Percentiles rank a stretch among this genome's conserved stretches.
Evolutionary conservation across 164 flowering plant genomes (phyloP).

Genomic region (Nymphaea colorata): DNA sequence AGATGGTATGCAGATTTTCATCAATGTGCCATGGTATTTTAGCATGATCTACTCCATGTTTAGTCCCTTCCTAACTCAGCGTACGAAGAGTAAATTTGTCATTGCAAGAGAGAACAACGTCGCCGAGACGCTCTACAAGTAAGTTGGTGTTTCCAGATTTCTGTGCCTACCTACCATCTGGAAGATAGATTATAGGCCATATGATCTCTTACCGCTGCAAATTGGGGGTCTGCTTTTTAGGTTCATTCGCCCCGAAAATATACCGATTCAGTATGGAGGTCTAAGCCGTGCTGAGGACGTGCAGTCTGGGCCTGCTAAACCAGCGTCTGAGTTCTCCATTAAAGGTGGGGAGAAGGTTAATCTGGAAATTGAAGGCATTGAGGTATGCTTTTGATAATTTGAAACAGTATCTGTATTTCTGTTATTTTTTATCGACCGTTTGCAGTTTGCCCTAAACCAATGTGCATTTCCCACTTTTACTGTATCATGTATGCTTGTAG

Average conservation of each 20-base stretch:
- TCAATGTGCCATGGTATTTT: constrained; percentile 95
- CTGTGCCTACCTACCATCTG: not conserved
- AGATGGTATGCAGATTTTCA: constrained; percentile 41
- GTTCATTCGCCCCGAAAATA: constrained; percentile 77
- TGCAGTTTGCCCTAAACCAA: too few species aligned
- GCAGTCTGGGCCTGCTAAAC: constrained; percentile 61
- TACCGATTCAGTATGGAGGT: constrained; percentile 89
- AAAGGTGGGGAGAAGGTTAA: constrained; percentile 97
- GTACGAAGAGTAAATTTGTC: constrained; percentile 98
- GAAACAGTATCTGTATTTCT: too few species aligned
- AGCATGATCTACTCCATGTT: constrained; percentile 76
- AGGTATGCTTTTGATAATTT: constrained; percentile 27
- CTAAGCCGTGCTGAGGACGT: constrained; percentile 54
- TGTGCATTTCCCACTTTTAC: not conserved
- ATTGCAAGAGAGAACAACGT: constrained; percentile 72
- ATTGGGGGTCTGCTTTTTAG: constrained; percentile 17
- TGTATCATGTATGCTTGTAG: not conserved
- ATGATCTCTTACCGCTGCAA: too few species aligned
- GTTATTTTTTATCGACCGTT: too few species aligned
- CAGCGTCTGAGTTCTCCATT: constrained; percentile 87
- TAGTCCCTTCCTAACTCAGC: constrained; percentile 84
- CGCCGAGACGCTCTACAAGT: constrained; percentile 94
- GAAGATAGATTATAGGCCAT: too few species aligned
- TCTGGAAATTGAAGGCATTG: constrained; percentile 92
- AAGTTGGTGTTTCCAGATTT: constrained; percentile 5